Evolutionary conservation across 2,329 filamentous ascomycete species (phyloP), one percentile per base, ranked within the genome.

Genomic region (Mycosphaerelloides madeirae): DNA sequence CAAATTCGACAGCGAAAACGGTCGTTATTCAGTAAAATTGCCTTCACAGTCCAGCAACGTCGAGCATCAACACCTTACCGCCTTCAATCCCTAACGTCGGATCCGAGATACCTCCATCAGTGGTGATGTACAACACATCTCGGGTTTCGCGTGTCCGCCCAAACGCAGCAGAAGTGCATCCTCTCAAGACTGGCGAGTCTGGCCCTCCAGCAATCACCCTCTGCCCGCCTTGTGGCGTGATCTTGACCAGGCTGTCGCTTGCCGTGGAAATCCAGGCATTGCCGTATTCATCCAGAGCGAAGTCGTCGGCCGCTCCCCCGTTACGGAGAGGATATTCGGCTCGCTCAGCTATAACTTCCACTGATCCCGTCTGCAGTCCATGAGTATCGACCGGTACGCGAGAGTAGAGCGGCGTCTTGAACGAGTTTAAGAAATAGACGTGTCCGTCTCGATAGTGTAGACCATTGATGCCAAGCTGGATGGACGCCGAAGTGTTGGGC

Each of bases 381-480:
- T 25, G 14, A 1, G 37, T 3, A 13, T 35, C 19, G 13, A 48
- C 29, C 2, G 49, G 46, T 1, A 50, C 36, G 2, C 44, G 37
- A 8, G 38, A 46, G 11, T 53, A 37, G 6, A 48, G 29, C 13
- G 52, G 46, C 3, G 44, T 22, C 4, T 42, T 28, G 33, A 46
- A 46, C 7, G 39, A 37, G 34, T 51, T 54, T 28, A 36, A 48
- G 43, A 50, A 54, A 42, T 51, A 49, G 2, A 50, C 34, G 18
- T 48, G 32, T 6, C 31, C 40, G 12, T 49, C 28, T 6, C 33
- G 40, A 6, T 44, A 42, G 8, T 43, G 49, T 11, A 56, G 38
- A 14, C 51, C 53, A 40, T 56, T 54, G 8, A 56, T 40, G 11
- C 51, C 49, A 14, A 50, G 38, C 15, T 36, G 15, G 16, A 44